Evolutionary conservation across 768 basidiomycete genomes (phyloP), one percentile per base, ranked within the genome.

Genomic region (Podaxis rugospora): DNA sequence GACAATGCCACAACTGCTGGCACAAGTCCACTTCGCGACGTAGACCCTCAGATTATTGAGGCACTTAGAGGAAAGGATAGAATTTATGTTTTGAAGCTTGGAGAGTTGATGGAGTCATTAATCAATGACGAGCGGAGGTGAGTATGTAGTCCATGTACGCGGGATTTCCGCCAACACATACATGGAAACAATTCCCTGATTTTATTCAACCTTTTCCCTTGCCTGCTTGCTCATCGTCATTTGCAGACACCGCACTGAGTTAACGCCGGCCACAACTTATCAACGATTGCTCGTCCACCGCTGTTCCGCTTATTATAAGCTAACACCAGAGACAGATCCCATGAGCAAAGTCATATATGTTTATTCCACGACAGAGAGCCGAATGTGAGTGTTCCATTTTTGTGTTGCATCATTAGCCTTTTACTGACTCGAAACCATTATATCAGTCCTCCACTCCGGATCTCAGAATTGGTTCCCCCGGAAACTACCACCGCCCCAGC

Each of bases 51-150:
- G 72, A 92, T 94, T 67, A 68, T 93, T 67, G 92, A 94, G 71
- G 92, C 93, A 21, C 88, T 94, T 64, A 85, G 80, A 73, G 88
- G 87, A 80, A 94, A 94, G 77, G 92, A 94, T 73, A 82, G 92
- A 69, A 80, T 94, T 63, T 94, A 87, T 72, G 91, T 94, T 51
- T 77, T 94, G 67, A 93, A 90, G 78, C 82, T 94, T n/a, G 92
- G 90, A 61, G 93, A 94, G 76, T 80, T 78, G 65, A 90, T 94
- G 84, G 92, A 94, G 75, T 74, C 76, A 54, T 80, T 94, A 69
- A 90, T 94, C 68, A 81, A 74, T 62, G 59, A 61, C 23, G 91
- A 92, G 70, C 83, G 80, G 67, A 85, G 82, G 91, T 89, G 63
- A 61, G 87, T 32, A 32, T 32, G 32, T 80, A 36, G 52, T 60